Percentiles rank a stretch among this genome's conserved stretches.
phyloP scores from a whole-genome alignment of 352 stramenopile species.

The Phytophthora sansomeana region DNA sequence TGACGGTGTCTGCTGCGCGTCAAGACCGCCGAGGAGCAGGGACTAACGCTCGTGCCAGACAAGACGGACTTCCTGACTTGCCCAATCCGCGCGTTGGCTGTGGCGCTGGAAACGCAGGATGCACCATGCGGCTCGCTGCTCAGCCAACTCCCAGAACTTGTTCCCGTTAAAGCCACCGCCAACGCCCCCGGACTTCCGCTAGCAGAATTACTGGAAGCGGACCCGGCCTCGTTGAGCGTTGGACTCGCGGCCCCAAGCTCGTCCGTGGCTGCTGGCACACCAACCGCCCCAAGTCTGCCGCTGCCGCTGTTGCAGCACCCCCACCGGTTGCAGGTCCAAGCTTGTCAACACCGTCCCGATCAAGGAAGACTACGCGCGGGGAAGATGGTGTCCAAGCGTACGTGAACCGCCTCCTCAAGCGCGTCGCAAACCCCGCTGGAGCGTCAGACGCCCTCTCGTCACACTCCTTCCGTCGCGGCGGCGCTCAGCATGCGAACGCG shows the following conservation, averaged over 20 bases:
- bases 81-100: conserved; percentile 19
- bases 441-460: background rate
- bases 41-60: conserved; percentile 39
- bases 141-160: conserved; percentile 10
- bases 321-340: conserved; percentile 6
- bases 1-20: conserved; percentile 24
- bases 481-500: conserved; percentile 35
- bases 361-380: background rate
- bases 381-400: conserved; percentile 26
- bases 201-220: background rate
- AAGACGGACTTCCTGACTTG: conserved; percentile 22
- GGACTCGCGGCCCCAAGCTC: too few species aligned
- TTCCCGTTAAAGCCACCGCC: background rate
- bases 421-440: conserved; percentile 9
- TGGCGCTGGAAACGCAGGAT: conserved; percentile 28
- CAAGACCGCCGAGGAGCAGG: conserved; percentile 42
- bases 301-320: background rate
- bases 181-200: too few species aligned
- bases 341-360: background rate
- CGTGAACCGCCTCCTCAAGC: conserved; percentile 37
- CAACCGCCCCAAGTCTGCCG: background rate
- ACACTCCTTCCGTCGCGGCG: conserved; percentile 36
- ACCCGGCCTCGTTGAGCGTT: background rate
- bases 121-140: conserved; percentile 19
- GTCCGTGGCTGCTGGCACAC: too few species aligned